A percentile compares a stretch with the other conserved stretches of the same genome.
Conservation (phyloP, 805 yeast species). For the Yueomyces sp. region DNA sequence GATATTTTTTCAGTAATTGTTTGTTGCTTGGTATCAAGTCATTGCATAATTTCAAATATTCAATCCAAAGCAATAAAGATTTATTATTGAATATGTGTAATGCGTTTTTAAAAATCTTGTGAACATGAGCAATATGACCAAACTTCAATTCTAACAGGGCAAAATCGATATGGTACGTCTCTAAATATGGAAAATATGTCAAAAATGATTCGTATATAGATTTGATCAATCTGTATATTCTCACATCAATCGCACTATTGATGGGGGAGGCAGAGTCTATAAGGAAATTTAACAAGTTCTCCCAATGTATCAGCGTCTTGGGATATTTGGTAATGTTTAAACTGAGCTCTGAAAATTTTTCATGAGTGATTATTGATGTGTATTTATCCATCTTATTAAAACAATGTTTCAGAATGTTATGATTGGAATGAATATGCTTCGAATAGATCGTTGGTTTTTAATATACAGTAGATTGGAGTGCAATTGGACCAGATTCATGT, state of each 20-base stretch:
- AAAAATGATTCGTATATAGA: slow-evolving; percentile 19
- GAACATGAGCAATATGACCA: slow-evolving; percentile 16
- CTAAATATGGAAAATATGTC: slow-evolving; percentile 20
- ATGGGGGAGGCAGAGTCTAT: slow-evolving; percentile 14
- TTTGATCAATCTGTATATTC: slow-evolving; percentile 9
- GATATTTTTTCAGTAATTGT: slow-evolving; percentile 17
- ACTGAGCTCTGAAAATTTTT: slow-evolving; percentile 14
- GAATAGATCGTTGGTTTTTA: no score
- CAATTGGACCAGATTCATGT: no score
- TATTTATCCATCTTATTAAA: slow-evolving; percentile 12
- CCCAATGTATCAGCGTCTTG: slow-evolving; percentile 19
- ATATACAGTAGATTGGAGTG: no score
- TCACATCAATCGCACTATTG: slow-evolving; percentile 12
- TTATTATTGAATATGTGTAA: slow-evolving; percentile 15
- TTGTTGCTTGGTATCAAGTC: slow-evolving; percentile 12
- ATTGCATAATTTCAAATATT: slow-evolving; percentile 20
- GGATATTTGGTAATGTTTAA: slow-evolving; percentile 16
- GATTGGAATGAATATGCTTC: no score
- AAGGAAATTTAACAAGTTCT: slow-evolving; percentile 16
- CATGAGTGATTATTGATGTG: slow-evolving; percentile 8
- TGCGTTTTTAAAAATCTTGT: slow-evolving; percentile 14
- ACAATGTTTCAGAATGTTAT: no score
- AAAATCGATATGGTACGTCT: slow-evolving; percentile 23
- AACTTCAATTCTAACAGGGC: slow-evolving; percentile 23
- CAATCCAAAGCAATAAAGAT: slow-evolving; percentile 21